These are phyloP conservation scores for Alternaria arborescens DNA, from an alignment of 2,329 filamentous ascomycete species.

Conservation along the genomic window DNA sequence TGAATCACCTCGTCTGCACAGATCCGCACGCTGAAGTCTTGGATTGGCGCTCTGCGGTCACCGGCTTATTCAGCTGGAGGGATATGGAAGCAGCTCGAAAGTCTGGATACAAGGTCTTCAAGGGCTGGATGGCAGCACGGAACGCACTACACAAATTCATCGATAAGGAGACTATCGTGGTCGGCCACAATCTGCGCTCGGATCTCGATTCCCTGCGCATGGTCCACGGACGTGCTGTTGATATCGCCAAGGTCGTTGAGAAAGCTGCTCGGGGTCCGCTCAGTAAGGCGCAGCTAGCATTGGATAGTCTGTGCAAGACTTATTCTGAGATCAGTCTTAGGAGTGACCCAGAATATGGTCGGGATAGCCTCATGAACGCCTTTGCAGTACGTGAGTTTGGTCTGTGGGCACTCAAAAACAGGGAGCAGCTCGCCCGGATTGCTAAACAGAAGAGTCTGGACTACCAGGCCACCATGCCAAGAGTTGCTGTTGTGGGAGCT, in stretches of 20 bases:
- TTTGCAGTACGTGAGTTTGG: conserved; percentile 60
- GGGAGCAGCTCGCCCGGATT: conserved; percentile 48
- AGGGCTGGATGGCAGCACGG: conserved; percentile 45
- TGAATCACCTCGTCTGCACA: conserved; percentile 45
- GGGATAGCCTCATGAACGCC: conserved; percentile 61
- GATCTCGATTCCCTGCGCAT: conserved; percentile 48
- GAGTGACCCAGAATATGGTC: conserved; percentile 44
- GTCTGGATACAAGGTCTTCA: conserved; percentile 43
- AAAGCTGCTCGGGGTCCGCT: conserved; percentile 46
- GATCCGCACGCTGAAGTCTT: conserved; percentile 28
- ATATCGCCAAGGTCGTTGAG: conserved; percentile 43
- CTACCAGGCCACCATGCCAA: conserved; percentile 27
- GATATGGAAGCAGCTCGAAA: conserved; percentile 40
- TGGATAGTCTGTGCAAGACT: conserved; percentile 41
- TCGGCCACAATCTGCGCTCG: conserved; percentile 45
- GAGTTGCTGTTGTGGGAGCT: not conserved
- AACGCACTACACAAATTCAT: conserved; percentile 41
- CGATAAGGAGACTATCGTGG: conserved; percentile 45
- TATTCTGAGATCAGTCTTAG: conserved; percentile 22
- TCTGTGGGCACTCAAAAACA: conserved; percentile 57
- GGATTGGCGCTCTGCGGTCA: conserved; percentile 37
- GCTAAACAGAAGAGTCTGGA: conserved; percentile 42
- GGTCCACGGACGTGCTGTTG: conserved; percentile 45
- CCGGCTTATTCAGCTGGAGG: conserved; percentile 33
- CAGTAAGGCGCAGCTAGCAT: conserved; percentile 40